Percentiles rank a stretch among this genome's conserved stretches.
These are phyloP conservation scores for Pseudomonodictys pantanalensis DNA, from an alignment of 495 filamentous ascomycete species.

Conservation along the genomic window DNA sequence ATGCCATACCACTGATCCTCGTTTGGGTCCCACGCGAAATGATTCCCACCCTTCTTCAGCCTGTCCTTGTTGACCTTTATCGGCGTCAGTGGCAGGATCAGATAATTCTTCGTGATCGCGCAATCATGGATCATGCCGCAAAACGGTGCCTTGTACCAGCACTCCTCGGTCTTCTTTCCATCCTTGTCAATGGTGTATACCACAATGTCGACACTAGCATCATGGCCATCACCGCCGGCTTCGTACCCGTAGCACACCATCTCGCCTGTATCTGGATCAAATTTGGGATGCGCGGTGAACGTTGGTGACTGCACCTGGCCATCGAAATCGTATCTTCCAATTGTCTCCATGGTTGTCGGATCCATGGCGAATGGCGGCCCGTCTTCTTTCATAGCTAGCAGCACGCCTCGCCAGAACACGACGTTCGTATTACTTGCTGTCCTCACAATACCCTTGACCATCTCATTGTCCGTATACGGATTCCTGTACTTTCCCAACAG, in stretches of 20 bases:
- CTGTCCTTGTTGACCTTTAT: slow-evolving; percentile 28
- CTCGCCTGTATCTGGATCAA: slow-evolving; percentile 57
- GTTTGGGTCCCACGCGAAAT: slow-evolving; percentile 35
- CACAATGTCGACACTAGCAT: slow-evolving; percentile 33
- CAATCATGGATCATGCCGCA: slow-evolving; percentile 37
- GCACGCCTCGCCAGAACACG: slow-evolving; percentile 33
- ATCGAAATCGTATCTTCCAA: slow-evolving; percentile 46
- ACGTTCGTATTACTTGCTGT: slow-evolving; percentile 35
- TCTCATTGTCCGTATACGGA: slow-evolving; percentile 33
- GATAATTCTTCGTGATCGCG: slow-evolving; percentile 33
- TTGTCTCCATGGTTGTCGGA: slow-evolving; percentile 31
- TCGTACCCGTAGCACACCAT: slow-evolving; percentile 39
- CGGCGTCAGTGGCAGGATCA: slow-evolving; percentile 32
- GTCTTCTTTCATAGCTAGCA: slow-evolving; percentile 34
- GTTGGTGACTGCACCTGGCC: slow-evolving; percentile 53
- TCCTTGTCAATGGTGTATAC: slow-evolving; percentile 34
- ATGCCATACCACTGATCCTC: slow-evolving; percentile 36
- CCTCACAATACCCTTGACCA: slow-evolving; percentile 31
- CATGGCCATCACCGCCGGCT: slow-evolving; percentile 38
- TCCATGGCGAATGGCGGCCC: slow-evolving; percentile 36
- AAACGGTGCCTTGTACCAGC: slow-evolving; percentile 36
- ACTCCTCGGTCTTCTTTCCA: slow-evolving; percentile 34
- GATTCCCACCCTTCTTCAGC: slow-evolving; percentile 34
- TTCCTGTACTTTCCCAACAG: slow-evolving; percentile 34
- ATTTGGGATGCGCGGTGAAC: slow-evolving; percentile 62